Conservation (phyloP, 1,139 yeast genomes). For the Debaryomycetaceae sp. region DNA sequence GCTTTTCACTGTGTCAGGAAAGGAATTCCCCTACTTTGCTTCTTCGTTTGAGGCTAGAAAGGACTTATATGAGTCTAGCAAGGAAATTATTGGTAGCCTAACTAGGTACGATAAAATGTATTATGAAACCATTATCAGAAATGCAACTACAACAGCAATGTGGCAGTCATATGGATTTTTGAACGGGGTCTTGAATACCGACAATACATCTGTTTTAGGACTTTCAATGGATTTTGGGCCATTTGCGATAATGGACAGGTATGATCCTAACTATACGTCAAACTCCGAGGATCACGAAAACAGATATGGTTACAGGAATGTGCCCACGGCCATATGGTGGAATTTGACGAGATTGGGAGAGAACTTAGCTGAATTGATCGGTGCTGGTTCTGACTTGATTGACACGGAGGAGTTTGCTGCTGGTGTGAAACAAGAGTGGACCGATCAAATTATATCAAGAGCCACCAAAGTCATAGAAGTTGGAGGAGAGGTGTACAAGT, state of each 20-base stretch:
- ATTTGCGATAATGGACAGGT: conserved; percentile 82
- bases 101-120: conserved; percentile 71
- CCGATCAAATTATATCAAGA: conserved; percentile 49
- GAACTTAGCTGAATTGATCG: conserved; percentile 74
- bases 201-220: conserved; percentile 85
- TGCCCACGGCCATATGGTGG: conserved; percentile 93
- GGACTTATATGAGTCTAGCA: conserved; percentile 18
- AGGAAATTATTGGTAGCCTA: conserved; percentile 29
- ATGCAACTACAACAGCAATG: conserved; percentile 74
- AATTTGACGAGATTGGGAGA: conserved; percentile 85
- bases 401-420: conserved; percentile 35
- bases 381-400: conserved; percentile 55
- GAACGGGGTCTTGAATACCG: conserved; percentile 93
- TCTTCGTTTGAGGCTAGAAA: conserved; percentile 12
- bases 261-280: conserved; percentile 79
- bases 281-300: conserved; percentile 78
- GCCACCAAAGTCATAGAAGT: conserved; percentile 65
- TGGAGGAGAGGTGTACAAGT: conserved; percentile 65
- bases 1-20: conserved; percentile 42
- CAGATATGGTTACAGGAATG: conserved; percentile 75
- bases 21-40: conserved; percentile 35
- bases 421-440: conserved; percentile 43
- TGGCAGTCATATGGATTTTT: conserved; percentile 93
- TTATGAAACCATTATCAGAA: conserved; percentile 63
- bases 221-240: conserved; percentile 94